phyloP scores from a whole-genome alignment of 225 moss, liverwort and hornwort genomes.

The Physcomitrium patens region DNA sequence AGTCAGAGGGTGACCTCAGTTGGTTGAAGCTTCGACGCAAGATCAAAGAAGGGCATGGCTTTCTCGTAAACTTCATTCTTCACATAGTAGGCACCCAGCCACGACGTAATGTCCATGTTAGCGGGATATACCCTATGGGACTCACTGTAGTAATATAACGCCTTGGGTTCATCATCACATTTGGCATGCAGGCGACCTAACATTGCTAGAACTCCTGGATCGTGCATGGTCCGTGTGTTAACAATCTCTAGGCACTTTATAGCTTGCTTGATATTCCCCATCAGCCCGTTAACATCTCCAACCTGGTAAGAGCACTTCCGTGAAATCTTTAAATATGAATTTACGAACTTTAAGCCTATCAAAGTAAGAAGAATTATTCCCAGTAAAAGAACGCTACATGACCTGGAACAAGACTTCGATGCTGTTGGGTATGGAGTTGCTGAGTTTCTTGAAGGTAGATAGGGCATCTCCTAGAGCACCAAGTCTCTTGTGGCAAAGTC shows the following conservation, averaged over 20 bases:
- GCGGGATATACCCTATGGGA: conserved; percentile 83
- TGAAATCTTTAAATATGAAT: conserved; percentile 15
- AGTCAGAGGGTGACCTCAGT: conserved; percentile 45
- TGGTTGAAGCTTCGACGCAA: conserved; percentile 81
- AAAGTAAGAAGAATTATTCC: not conserved
- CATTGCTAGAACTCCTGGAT: conserved; percentile 76
- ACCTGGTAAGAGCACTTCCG: conserved; percentile 46
- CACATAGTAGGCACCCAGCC: conserved; percentile 90
- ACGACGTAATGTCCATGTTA: conserved; percentile 94
- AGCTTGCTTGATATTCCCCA: conserved; percentile 82
- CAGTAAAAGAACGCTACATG: conserved; percentile 8
- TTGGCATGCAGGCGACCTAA: conserved; percentile 75
- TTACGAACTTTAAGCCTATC: not conserved
- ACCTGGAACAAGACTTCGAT: conserved; percentile 86
- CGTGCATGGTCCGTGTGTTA: conserved; percentile 76
- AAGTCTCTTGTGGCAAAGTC: conserved; percentile 75
- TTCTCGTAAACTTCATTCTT: conserved; percentile 89
- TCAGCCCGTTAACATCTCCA: conserved; percentile 77
- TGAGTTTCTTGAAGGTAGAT: conserved; percentile 75
- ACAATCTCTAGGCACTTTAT: conserved; percentile 96
- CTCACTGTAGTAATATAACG: conserved; percentile 83
- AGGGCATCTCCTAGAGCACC: conserved; percentile 72
- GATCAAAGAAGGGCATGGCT: conserved; percentile 84
- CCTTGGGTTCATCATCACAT: conserved; percentile 84
- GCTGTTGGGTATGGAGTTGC: conserved; percentile 76